Evolutionary conservation across 257 asterid species (phyloP), one percentile per base, ranked within the genome.

Genomic region (Solanum chiquidenum): DNA sequence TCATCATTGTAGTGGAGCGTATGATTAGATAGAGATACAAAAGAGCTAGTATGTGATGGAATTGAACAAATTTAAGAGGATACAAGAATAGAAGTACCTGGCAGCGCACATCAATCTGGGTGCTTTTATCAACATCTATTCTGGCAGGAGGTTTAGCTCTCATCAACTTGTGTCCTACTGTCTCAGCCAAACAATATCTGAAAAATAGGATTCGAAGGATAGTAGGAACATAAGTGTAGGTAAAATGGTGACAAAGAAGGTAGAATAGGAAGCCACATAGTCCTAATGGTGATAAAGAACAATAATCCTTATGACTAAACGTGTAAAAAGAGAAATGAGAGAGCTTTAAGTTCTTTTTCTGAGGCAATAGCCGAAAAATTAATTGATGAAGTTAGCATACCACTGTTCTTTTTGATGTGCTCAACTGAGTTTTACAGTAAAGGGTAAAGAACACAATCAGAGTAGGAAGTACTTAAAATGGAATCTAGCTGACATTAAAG

Each of bases 121-220:
- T 92, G 88, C 87, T 92, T 86, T 92, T 90, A 66, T 95, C 98
- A 29, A 97, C 87, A 87, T 76, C 91, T 76, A 97, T 90, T 89
- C 73, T 92, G 88, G 94, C 88, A 11, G 98, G 98, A 89, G 87
- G 88, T 90, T 94, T 97, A 87, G 94, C 98, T 69, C 98, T 92
- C 95, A 93, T 90, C 93, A 97, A 87, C 89, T 87, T 92, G 89
- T 92, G 94, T 66, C 99, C 99, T 62, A 97, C 83, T 21, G 98
- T 97, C 86, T 98, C 98, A 85, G 97, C 97, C 82, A 91, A 92
- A 92, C 98, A 95, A 86, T 93, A 94, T 90, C 98, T 95, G 93
- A 73, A 52, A 69, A 88, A 29, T 18, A 82, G 69, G 31, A 52
- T 72, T 84, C 44, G 79, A 12, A 69, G 76, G 52, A 52, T 46